These are phyloP conservation scores for Sphaerulina musiva DNA, from an alignment of 2,329 filamentous ascomycete species.

Conservation along the genomic window DNA sequence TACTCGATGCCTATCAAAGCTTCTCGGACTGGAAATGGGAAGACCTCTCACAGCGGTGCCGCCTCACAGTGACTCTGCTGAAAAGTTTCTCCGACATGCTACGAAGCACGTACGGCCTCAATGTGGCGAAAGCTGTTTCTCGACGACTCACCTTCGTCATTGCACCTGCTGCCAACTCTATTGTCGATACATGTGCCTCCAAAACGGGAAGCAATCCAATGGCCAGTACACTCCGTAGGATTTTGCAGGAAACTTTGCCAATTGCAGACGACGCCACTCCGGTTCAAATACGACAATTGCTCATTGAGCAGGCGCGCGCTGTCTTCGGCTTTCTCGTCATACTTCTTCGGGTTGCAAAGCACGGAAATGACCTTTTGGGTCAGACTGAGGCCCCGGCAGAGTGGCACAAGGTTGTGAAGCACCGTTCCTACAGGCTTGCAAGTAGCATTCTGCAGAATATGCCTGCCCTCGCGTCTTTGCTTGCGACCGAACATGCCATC, in stretches of 20 bases:
- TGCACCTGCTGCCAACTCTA: conserved; percentile 64
- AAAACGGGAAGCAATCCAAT: conserved; percentile 16
- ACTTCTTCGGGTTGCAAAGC: conserved; percentile 20
- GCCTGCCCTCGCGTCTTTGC: conserved; percentile 22
- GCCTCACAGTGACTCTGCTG: conserved; percentile 62
- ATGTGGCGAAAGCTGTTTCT: conserved; percentile 48
- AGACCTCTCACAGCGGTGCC: conserved; percentile 58
- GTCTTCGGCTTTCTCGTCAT: conserved; percentile 17
- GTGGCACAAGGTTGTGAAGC: conserved; percentile 1
- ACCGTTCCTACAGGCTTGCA: conserved; percentile 15
- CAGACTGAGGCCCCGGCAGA: not conserved
- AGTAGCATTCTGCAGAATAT: conserved; percentile 19
- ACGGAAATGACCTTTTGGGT: conserved; percentile 9
- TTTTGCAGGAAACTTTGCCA: conserved; percentile 18
- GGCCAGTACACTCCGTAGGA: conserved; percentile 13
- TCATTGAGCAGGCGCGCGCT: conserved; percentile 19
- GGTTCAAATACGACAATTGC: conserved; percentile 12
- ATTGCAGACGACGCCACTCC: conserved; percentile 21
- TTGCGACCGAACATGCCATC: conserved; percentile 22
- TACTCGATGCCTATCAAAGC: conserved; percentile 80
- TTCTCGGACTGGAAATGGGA: conserved; percentile 79
- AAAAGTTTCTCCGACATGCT: conserved; percentile 66
- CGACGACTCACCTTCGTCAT: conserved; percentile 56
- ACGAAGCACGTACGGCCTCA: conserved; percentile 66
- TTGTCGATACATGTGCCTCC: conserved; percentile 62